These are phyloP conservation scores for Thymus mandschuricus DNA, from an alignment of 257 asterid species.

Conservation along the genomic window DNA sequence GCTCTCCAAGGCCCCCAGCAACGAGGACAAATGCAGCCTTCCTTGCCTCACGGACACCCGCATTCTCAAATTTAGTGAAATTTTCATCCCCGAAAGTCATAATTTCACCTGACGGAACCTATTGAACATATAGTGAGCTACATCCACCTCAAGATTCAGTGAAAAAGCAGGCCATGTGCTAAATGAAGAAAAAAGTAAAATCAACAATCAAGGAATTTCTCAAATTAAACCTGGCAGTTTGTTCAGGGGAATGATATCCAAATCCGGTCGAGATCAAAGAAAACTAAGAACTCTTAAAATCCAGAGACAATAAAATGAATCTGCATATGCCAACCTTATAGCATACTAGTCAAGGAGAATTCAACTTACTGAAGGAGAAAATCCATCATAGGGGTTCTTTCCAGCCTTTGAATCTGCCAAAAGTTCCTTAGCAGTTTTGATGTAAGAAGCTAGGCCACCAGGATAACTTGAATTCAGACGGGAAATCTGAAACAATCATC, in stretches of 20 bases:
- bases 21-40: conserved; percentile 97
- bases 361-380: conserved; percentile 88
- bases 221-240: conserved; percentile 15
- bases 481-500: conserved; percentile 52
- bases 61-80: conserved; percentile 72
- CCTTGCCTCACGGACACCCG: conserved; percentile 80
- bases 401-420: conserved; percentile 96
- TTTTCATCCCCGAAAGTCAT: conserved; percentile 72
- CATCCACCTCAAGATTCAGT: conserved; percentile 10
- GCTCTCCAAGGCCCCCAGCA: conserved; percentile 99
- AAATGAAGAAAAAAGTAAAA: conserved; percentile 16
- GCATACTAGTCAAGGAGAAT: conserved; percentile 27
- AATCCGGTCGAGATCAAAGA: conserved; percentile 21
- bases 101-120: conserved; percentile 97
- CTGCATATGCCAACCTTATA: conserved; percentile 22
- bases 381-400: conserved; percentile 94
- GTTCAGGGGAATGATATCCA: conserved; percentile 17
- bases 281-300: conserved; percentile 4
- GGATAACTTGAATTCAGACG: conserved; percentile 88
- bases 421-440: conserved; percentile 86
- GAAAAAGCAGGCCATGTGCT: conserved; percentile 8
- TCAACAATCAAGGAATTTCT: conserved; percentile 4
- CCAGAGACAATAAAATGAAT: conserved; percentile 6
- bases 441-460: conserved; percentile 79
- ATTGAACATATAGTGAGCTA: conserved; percentile 28